Percentiles rank a stretch among this genome's conserved stretches.
phyloP scores from a whole-genome alignment of 2,329 filamentous ascomycete species.

The Coleophoma eucalyptorum region DNA sequence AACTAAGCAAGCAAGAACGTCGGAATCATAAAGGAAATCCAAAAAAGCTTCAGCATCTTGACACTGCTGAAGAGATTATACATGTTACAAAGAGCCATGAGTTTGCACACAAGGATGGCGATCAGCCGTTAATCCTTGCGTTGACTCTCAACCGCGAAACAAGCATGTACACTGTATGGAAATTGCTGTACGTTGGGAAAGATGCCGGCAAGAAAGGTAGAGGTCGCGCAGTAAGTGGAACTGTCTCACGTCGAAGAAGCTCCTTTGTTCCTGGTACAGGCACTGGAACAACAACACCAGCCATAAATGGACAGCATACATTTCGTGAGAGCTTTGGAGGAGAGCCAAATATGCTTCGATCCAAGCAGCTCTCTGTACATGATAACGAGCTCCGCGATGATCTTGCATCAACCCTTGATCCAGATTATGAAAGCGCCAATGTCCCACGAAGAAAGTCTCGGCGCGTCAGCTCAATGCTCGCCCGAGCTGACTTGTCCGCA shows the following conservation, averaged over 20 bases:
- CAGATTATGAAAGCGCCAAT: constrained; percentile 54
- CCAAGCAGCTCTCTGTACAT: constrained; percentile 16
- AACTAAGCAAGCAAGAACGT: constrained; percentile 37
- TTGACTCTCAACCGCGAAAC: constrained; percentile 78
- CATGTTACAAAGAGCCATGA: constrained; percentile 71
- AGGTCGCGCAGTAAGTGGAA: constrained; percentile 22
- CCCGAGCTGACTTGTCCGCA: constrained; percentile 79
- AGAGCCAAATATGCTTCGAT: constrained; percentile 4
- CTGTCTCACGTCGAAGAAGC: constrained; percentile 47
- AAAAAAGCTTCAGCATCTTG: constrained; percentile 54
- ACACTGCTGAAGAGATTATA: constrained; percentile 76
- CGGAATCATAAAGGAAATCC: constrained; percentile 34
- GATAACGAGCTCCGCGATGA: constrained; percentile 34
- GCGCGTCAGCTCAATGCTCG: constrained; percentile 86
- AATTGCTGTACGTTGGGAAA: constrained; percentile 70
- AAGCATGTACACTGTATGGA: constrained; percentile 81
- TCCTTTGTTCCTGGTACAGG: constrained; percentile 64
- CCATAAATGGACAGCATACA: constrained; percentile 52
- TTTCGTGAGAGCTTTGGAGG: constrained; percentile 74
- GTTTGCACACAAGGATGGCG: constrained; percentile 31
- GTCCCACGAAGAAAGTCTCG: constrained; percentile 60
- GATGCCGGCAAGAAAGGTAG: constrained; percentile 44
- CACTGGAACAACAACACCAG: constrained; percentile 75
- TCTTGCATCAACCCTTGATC: constrained; percentile 67
- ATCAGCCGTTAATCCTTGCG: constrained; percentile 62